These are phyloP conservation scores for Ottelia alismoides DNA, from an alignment of 106 monocot species.

Conservation along the genomic window DNA sequence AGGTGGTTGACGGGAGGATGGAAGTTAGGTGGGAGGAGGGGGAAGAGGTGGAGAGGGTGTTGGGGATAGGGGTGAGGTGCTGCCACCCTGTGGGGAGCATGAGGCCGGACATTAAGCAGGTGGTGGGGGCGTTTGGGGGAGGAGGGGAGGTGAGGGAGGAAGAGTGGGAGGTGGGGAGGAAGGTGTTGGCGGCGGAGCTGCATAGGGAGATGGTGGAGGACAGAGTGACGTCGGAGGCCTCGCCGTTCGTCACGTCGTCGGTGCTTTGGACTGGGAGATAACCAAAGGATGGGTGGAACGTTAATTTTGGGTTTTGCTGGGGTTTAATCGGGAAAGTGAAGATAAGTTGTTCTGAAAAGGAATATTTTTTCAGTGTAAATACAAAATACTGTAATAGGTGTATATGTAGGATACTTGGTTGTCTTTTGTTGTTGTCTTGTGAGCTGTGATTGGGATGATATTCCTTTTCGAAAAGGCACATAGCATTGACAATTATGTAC, in stretches of 20 bases:
- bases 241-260: conserved; percentile 1
- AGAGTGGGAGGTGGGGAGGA: not conserved
- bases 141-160: conserved; percentile 1
- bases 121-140: conserved; percentile 4
- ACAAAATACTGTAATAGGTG: too few relatives aligned
- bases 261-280: not conserved
- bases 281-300: too few relatives aligned
- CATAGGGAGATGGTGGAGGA: not conserved
- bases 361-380: too few relatives aligned
- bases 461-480: too few relatives aligned
- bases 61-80: conserved; percentile 23
- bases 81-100: conserved; percentile 8
- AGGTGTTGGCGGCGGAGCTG: not conserved
- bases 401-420: too few relatives aligned
- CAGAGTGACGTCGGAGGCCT: not conserved
- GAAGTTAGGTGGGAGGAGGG: not conserved
- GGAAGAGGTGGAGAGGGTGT: conserved; percentile 9
- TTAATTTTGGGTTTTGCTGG: too few relatives aligned
- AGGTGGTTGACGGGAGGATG: not conserved
- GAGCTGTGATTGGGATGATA: too few relatives aligned
- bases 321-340: too few relatives aligned
- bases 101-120: conserved; percentile 26
- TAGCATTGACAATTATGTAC: too few relatives aligned
- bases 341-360: too few relatives aligned
- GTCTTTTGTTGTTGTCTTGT: too few relatives aligned